Evolutionary conservation across 371 early-diverging fungal species (phyloP), one percentile per base, ranked within the genome.

Genomic region (Gilbertella persicaria): DNA sequence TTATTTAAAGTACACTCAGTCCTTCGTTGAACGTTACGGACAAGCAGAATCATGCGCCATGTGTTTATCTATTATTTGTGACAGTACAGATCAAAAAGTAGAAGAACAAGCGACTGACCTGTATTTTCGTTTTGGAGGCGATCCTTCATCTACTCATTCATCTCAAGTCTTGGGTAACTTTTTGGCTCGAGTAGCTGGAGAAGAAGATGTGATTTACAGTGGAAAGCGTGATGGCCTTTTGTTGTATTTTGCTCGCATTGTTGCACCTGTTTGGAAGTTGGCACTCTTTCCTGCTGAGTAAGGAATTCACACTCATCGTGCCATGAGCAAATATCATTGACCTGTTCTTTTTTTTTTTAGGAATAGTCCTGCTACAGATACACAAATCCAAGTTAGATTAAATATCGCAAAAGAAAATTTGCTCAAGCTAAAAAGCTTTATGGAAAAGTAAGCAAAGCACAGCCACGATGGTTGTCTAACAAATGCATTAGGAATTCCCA

Each of bases 141-240:
- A 66, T 26, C 86, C 88, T 40, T 42, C 64, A 24, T 33, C 56
- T 29, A 29, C 60, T 24, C 14, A 47, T 35, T 41, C 59, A 46
- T 19, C 35, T 1, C 50, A 58, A 40, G n/a, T 37, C 3, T 36
- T 45, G 4, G 43, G 52, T 14, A 53, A 39, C 53, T 55, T 48
- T 33, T 37, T 50, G 25, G 66, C 64, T 20, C 68, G 55, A 50
- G 74, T 64, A 40, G 73, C 39, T 66, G 79, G 84, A 0, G 55
- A 80, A 29, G 58, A 76, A 0, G 62, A 75, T 9, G 66, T 80
- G 0, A 71, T 55, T 17, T 80, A 66, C 43, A 90, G 90, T 51
- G 87, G 84, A 17, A 73, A 75, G 16, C 90, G 93, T 58, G 83
- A 92, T 58, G 94, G 91, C 12, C 70, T 94, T 42, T 84, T 80